Percentiles rank a stretch among this genome's conserved stretches.
phyloP scores from a whole-genome alignment of 2,329 filamentous ascomycete species.

The Pseudocercospora ulei region DNA sequence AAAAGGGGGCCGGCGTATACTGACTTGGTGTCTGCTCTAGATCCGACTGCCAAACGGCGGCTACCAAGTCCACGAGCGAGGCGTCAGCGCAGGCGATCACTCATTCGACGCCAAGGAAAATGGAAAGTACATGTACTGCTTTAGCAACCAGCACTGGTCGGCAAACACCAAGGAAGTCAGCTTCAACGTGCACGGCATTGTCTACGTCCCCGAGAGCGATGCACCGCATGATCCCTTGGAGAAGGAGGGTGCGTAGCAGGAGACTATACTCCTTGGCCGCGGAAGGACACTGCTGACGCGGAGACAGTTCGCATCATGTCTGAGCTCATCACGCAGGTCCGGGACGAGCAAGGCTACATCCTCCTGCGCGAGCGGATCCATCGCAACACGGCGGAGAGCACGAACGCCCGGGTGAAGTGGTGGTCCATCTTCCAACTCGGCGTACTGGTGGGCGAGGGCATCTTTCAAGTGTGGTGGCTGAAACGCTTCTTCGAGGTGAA shows the following conservation, averaged over 20 bases:
- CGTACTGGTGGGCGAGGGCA: slow-evolving; percentile 77
- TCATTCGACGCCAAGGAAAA: slow-evolving; percentile 77
- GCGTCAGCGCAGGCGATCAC: slow-evolving; percentile 82
- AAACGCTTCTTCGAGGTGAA: slow-evolving; percentile 61
- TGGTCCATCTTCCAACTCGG: slow-evolving; percentile 96
- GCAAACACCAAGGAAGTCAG: slow-evolving; percentile 95
- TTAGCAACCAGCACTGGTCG: slow-evolving; percentile 97
- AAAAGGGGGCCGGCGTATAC: slow-evolving; percentile 1
- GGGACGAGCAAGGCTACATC: slow-evolving; percentile 97
- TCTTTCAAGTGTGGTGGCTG: slow-evolving; percentile 99
- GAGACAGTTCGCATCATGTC: slow-evolving; percentile 67
- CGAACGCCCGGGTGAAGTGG: slow-evolving; percentile 96
- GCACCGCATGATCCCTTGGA: slow-evolving; percentile 79
- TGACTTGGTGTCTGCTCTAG: slow-evolving; percentile 35
- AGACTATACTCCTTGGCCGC: neutral
- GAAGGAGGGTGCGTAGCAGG: slow-evolving; percentile 58
- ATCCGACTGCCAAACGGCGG: slow-evolving; percentile 68
- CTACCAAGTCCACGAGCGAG: slow-evolving; percentile 70
- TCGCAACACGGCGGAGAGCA: slow-evolving; percentile 97
- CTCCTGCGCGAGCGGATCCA: slow-evolving; percentile 90
- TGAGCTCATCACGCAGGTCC: slow-evolving; percentile 80
- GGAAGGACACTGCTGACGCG: slow-evolving; percentile 8
- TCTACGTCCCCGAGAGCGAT: slow-evolving; percentile 88
- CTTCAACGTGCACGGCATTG: slow-evolving; percentile 97
- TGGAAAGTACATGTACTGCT: slow-evolving; percentile 92